Base-by-base conservation (phyloP, 306 rosid species). In the Myrica gale region DNA sequence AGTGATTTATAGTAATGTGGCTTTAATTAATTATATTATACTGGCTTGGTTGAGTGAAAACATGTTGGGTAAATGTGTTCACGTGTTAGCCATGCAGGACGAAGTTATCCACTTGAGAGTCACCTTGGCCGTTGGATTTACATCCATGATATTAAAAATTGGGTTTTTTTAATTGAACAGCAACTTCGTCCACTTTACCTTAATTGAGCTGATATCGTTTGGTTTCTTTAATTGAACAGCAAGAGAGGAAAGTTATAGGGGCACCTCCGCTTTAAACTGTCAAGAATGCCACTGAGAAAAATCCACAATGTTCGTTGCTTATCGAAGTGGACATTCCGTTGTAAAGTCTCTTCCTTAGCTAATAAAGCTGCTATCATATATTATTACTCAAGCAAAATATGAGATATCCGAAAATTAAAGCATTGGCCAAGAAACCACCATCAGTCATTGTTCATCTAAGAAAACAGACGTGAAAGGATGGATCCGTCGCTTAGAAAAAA, bases 211-310 rank as follows among this genome's bases (percentile, higher is more conserved):
- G 65, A 58, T 4, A 4, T 58, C 32, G 32, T 26, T 26, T 26
- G 32, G 32, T 26, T 26, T 26, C 1, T 26, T 26, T 26, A 26
- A 26, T 26, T 1, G 32, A 26, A 26, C 32, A 32, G 19, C 13
- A 13, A 52, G 5, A 46, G 7, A 6, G 19, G 23, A 8, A 26
- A 26, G 39, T 13, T 4, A 67, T 67, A 39, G 16, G 52, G n/a
- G 50, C 71, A 43, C 37, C 50, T 51, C 54, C 23, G n/a, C 52
- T 66, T 15, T 57, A 65, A 56, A 77, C 21, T 45, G 52, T 15
- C 83, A 65, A 23, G 17, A 42, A 23, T 66, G 68, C 42, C 85
- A 57, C 51, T 50, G 54, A 69, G 65, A 32, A 53, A 48, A 77
- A 48, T 1, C n/a, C 16, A 7, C 12, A 11, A 45, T 41, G 32